These are phyloP conservation scores for Penicillium expansum DNA, from an alignment of 2,329 filamentous ascomycete species.

Conservation along the genomic window DNA sequence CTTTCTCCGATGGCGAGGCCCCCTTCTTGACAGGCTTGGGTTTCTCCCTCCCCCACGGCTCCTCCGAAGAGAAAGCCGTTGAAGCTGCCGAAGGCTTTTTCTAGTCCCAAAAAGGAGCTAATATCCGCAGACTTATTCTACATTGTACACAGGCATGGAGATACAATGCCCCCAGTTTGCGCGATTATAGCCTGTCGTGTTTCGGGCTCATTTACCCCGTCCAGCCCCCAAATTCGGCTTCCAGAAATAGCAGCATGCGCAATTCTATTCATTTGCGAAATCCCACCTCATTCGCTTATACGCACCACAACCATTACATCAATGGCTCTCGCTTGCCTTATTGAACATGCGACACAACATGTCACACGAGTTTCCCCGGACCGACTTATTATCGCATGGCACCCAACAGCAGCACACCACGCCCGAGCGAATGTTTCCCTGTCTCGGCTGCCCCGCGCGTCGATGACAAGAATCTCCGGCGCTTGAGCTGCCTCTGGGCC, in stretches of 20 bases:
- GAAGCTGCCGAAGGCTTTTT: not conserved
- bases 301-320: conserved; percentile 41
- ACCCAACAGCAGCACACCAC: conserved; percentile 46
- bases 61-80: conserved; percentile 6
- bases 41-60: not conserved
- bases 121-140: not conserved
- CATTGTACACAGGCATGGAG: not conserved
- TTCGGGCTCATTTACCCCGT: not conserved
- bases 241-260: not conserved
- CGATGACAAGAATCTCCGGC: conserved; percentile 33
- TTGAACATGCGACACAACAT: conserved; percentile 32
- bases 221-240: not conserved
- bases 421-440: conserved; percentile 44
- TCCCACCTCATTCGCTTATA: conserved; percentile 28
- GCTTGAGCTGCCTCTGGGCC: not conserved
- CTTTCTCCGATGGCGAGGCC: not conserved
- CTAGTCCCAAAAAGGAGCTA: not conserved
- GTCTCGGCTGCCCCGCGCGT: conserved; percentile 34
- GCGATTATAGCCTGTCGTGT: not conserved
- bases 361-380: conserved; percentile 40
- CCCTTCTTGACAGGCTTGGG: not conserved
- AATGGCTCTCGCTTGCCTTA: conserved; percentile 43
- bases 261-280: not conserved
- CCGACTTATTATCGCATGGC: conserved; percentile 42
- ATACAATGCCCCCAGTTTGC: not conserved